These are phyloP conservation scores for Herpetospermum pedunculosum DNA, from an alignment of 306 rosid genomes.

Conservation along the genomic window DNA sequence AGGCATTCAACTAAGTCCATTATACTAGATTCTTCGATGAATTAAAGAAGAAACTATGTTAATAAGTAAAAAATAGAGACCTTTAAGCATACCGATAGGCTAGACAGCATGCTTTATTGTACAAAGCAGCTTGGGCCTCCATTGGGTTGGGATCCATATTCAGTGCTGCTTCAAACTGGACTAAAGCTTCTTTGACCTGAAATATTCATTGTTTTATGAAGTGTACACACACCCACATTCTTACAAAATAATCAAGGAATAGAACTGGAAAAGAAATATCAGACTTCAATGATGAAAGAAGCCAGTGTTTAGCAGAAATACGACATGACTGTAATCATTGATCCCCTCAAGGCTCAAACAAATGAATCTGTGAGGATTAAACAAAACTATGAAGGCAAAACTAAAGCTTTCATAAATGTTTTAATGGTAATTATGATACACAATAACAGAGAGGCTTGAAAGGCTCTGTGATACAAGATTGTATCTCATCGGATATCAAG, in stretches of 20 bases:
- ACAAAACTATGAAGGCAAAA: background rate
- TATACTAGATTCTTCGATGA: background rate
- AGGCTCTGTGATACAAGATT: background rate
- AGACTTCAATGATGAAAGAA: background rate
- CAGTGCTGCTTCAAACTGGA: slow-evolving; percentile 80
- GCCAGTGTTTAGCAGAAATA: background rate
- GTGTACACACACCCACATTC: background rate
- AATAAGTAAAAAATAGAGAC: background rate
- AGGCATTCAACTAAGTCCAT: background rate
- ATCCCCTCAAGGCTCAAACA: background rate
- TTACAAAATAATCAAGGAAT: background rate
- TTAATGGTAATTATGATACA: background rate
- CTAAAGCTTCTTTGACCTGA: slow-evolving; percentile 93
- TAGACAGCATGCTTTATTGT: slow-evolving; percentile 96
- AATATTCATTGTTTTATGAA: slow-evolving; percentile 10
- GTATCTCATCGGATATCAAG: background rate
- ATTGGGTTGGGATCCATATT: slow-evolving; percentile 64
- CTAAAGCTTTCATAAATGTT: background rate
- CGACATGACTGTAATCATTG: background rate
- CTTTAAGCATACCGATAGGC: slow-evolving; percentile 56
- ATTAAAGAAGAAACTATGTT: background rate
- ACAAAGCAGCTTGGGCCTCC: slow-evolving; percentile 90
- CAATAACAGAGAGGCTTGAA: background rate
- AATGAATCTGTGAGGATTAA: background rate
- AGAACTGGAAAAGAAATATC: background rate